Conservation (phyloP, 2,329 filamentous ascomycete species). For the Shiraia sp. region DNA sequence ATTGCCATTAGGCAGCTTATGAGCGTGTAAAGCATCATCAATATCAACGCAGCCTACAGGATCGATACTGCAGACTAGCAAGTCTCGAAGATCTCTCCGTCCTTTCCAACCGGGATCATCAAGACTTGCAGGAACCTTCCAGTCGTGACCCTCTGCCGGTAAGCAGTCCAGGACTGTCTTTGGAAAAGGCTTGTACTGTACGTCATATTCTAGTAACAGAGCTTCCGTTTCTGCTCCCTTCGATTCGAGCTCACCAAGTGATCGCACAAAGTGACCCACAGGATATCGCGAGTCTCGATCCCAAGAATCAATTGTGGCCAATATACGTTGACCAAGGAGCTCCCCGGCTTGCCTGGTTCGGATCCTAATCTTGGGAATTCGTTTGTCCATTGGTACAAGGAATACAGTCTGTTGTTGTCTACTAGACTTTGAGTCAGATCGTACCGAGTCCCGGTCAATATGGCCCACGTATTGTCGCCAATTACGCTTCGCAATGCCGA, state of each 20-base stretch:
- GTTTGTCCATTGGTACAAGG: conserved; percentile 96
- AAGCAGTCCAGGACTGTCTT: conserved; percentile 94
- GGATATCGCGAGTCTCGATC: conserved; percentile 91
- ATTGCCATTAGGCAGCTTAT: conserved; percentile 84
- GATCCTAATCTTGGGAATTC: conserved; percentile 92
- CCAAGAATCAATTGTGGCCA: conserved; percentile 95
- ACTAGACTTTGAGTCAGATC: conserved; percentile 72
- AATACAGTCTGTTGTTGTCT: conserved; percentile 91
- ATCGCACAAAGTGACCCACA: conserved; percentile 89
- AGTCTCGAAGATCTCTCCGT: conserved; percentile 78
- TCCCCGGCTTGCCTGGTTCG: conserved; percentile 88
- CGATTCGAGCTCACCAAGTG: conserved; percentile 88
- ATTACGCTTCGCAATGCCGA: conserved; percentile 91
- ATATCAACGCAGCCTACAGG: conserved; percentile 97
- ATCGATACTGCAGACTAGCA: conserved; percentile 96
- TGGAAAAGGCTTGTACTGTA: conserved; percentile 96
- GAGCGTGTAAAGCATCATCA: conserved; percentile 92
- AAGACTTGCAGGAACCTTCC: conserved; percentile 81
- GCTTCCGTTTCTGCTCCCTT: conserved; percentile 98
- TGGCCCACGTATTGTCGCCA: conserved; percentile 98
- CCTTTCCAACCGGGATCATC: conserved; percentile 87
- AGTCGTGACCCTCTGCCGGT: conserved; percentile 87
- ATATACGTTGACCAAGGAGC: conserved; percentile 84
- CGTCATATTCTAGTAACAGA: conserved; percentile 90
- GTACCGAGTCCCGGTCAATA: conserved; percentile 84